These are phyloP conservation scores for Mimosa bimucronata DNA, from an alignment of 306 rosid species.

Conservation along the genomic window DNA sequence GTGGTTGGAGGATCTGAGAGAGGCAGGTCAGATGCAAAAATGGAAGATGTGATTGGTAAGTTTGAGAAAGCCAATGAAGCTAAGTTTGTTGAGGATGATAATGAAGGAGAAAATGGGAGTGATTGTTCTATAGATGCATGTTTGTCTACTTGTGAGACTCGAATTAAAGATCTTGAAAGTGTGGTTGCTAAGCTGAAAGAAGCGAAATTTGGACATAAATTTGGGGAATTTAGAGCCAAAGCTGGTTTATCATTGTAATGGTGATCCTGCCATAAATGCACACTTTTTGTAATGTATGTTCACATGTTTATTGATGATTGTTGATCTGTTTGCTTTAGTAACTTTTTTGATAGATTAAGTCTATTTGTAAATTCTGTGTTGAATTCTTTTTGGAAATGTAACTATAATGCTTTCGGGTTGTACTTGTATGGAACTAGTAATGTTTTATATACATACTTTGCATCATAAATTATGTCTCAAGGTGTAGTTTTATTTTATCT, in stretches of 20 bases:
- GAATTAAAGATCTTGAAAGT: slow-evolving; percentile 37
- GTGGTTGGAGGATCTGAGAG: not conserved
- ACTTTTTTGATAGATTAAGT: too few relatives aligned
- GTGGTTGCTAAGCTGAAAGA: slow-evolving; percentile 27
- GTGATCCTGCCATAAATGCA: not conserved
- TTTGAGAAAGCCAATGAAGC: not conserved
- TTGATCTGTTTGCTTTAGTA: too few relatives aligned
- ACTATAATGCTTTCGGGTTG: too few relatives aligned
- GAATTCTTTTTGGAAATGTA: too few relatives aligned
- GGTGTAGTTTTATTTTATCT: too few relatives aligned
- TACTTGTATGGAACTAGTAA: too few relatives aligned
- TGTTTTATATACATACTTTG: too few relatives aligned
- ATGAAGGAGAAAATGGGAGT: not conserved
- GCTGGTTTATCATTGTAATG: not conserved
- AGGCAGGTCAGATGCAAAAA: not conserved
- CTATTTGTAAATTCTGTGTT: too few relatives aligned
- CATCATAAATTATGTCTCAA: too few relatives aligned
- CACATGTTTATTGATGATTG: too few relatives aligned
- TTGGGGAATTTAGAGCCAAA: not conserved
- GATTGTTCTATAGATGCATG: not conserved
- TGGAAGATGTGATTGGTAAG: not conserved
- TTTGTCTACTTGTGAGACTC: slow-evolving; percentile 30
- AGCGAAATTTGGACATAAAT: slow-evolving; percentile 4
- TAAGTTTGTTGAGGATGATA: not conserved
- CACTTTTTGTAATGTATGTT: too few relatives aligned